These are phyloP conservation scores for Themeda triandra DNA, from an alignment of 176 grass and related monocot species.

Conservation along the genomic window DNA sequence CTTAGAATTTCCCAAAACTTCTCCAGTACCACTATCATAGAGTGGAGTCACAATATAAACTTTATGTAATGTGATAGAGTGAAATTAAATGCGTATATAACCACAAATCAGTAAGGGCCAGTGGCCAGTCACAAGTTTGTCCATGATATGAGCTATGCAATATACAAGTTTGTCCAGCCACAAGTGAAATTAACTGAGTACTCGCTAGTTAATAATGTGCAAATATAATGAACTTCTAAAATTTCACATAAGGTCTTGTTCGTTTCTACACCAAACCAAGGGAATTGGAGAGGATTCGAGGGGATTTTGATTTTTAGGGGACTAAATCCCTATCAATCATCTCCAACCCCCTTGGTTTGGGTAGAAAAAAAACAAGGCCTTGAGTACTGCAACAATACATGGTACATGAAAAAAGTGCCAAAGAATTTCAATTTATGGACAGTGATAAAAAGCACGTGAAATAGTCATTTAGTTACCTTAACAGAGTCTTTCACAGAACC, in stretches of 20 bases:
- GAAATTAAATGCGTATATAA: constrained; percentile 4
- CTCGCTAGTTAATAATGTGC: not conserved
- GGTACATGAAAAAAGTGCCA: not conserved
- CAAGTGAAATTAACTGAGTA: not conserved
- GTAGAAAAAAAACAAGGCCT: too few relatives aligned
- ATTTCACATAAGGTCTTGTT: too few relatives aligned
- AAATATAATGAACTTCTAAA: not conserved
- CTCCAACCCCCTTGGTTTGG: too few relatives aligned
- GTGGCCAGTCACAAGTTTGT: not conserved
- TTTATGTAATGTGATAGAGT: not conserved
- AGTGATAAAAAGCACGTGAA: not conserved
- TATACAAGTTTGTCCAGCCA: not conserved
- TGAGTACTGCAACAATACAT: not conserved
- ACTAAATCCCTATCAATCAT: too few relatives aligned
- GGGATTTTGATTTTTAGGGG: too few relatives aligned
- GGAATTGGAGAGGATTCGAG: too few relatives aligned
- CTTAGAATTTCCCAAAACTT: not conserved
- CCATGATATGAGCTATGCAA: constrained; percentile 8
- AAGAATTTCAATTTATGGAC: constrained; percentile 7
- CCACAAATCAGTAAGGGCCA: not conserved
- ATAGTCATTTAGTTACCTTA: constrained; percentile 62
- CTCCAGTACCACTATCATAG: not conserved
- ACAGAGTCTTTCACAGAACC: constrained; percentile 96
- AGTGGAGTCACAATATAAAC: not conserved
- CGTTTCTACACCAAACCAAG: too few relatives aligned